phyloP scores from a whole-genome alignment of 192 early-diverging fungal species.

The Mortierella claussenii region DNA sequence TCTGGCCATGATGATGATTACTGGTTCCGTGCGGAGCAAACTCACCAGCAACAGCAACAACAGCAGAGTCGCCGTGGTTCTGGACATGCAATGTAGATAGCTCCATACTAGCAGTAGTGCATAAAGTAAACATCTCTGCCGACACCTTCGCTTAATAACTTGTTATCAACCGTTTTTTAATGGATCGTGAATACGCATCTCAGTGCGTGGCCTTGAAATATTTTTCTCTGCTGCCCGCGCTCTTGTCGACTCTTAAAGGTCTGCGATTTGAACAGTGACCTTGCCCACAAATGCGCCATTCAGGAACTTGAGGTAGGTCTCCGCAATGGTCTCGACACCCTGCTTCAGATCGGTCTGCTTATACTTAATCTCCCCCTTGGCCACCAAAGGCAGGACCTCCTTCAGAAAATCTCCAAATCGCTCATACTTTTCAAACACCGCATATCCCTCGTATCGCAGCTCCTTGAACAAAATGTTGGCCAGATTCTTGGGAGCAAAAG shows the following conservation, averaged over 20 bases:
- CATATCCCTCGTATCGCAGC: conserved; percentile 34
- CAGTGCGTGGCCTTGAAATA: not conserved
- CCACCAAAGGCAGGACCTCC: conserved; percentile 24
- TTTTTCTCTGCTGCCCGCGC: not conserved
- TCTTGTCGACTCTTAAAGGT: not conserved
- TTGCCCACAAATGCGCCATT: conserved; percentile 6
- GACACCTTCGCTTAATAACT: not conserved
- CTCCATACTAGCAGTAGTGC: not conserved
- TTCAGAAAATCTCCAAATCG: conserved; percentile 10
- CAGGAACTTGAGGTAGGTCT: conserved; percentile 20
- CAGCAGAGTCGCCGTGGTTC: too few species aligned
- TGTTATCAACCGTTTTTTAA: too few species aligned
- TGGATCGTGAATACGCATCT: too few species aligned
- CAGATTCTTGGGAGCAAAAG: conserved; percentile 9
- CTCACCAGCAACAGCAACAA: too few species aligned
- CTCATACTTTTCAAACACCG: conserved; percentile 24
- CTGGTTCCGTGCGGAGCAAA: too few species aligned
- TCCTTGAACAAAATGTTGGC: conserved; percentile 32
- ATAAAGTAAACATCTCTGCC: not conserved
- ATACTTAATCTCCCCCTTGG: conserved; percentile 31
- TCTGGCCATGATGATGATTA: too few species aligned
- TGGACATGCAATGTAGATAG: not conserved
- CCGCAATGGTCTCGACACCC: conserved; percentile 4
- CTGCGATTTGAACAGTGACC: not conserved
- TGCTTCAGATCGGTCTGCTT: conserved; percentile 3